A percentile compares a stretch with the other conserved stretches of the same genome.
Evolutionary conservation across 352 stramenopile species (phyloP).

Genomic region (Aphanomyces astaci): DNA sequence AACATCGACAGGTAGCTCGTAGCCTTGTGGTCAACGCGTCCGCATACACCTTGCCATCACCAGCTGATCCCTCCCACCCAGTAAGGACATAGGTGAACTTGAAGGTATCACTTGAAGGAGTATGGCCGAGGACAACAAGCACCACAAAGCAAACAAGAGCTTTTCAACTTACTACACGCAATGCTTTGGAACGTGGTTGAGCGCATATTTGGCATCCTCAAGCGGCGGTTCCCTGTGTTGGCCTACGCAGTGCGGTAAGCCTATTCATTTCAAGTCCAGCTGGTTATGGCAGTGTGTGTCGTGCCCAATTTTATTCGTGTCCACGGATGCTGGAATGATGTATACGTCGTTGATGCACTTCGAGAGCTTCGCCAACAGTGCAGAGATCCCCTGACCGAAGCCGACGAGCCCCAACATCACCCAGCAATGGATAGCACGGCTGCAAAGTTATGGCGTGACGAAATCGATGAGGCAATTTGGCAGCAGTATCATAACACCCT

Average conservation of each 20-base stretch:
- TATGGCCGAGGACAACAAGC: constrained; percentile 9
- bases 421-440: neutral
- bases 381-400: neutral
- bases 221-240: constrained; percentile 9
- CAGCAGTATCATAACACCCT: too few relatives aligned
- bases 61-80: too few relatives aligned
- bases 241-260: neutral
- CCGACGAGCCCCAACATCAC: neutral
- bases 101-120: constrained; percentile 27
- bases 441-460: neutral
- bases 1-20: neutral
- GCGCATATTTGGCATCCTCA: constrained; percentile 22
- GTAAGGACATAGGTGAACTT: neutral
- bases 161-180: constrained; percentile 23
- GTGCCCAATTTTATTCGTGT: constrained; percentile 1
- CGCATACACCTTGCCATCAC: neutral
- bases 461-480: neutral
- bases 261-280: neutral
- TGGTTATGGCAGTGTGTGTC: neutral
- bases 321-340: neutral
- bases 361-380: neutral
- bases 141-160: constrained; percentile 20
- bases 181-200: constrained; percentile 23
- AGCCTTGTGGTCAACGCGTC: neutral
- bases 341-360: neutral